Conservation (phyloP, 345 rosid species). For the Linum trigynum region DNA sequence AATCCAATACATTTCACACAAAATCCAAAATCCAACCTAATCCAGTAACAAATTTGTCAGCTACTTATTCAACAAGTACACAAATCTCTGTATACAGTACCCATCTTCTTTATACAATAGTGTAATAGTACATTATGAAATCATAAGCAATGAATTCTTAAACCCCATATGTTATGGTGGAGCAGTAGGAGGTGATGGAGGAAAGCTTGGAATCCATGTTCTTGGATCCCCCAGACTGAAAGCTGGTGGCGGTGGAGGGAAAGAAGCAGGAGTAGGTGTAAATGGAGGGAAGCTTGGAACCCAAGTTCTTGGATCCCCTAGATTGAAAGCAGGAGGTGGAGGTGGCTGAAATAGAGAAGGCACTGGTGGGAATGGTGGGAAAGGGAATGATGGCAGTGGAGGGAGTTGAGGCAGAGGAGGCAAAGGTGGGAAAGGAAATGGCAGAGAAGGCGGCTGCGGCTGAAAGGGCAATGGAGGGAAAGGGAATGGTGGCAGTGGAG, state of each 20-base stretch:
- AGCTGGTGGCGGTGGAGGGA: slow-evolving; percentile 46
- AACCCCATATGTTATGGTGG: slow-evolving; percentile 9
- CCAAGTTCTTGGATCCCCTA: slow-evolving; percentile 1
- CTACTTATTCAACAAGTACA: too few species aligned
- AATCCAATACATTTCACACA: too few species aligned
- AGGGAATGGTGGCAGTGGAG: slow-evolving; percentile 13
- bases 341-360: slow-evolving; percentile 19
- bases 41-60: too few species aligned
- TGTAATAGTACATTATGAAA: too few species aligned
- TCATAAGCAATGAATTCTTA: too few species aligned
- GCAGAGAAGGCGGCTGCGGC: slow-evolving; percentile 24
- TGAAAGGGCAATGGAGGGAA: slow-evolving; percentile 17
- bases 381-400: slow-evolving; percentile 1
- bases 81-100: too few species aligned
- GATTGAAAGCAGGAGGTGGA: neutral
- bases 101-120: too few species aligned
- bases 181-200: slow-evolving; percentile 25
- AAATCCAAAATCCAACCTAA: too few species aligned
- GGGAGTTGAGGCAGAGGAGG: slow-evolving; percentile 1
- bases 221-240: slow-evolving; percentile 46
- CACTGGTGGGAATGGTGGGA: slow-evolving; percentile 8
- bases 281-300: slow-evolving; percentile 20
- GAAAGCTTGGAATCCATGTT: slow-evolving; percentile 57
- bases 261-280: slow-evolving; percentile 24
- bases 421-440: slow-evolving; percentile 17